Conservation (phyloP, 257 asterid genomes). For the Ilex aquifolium region DNA sequence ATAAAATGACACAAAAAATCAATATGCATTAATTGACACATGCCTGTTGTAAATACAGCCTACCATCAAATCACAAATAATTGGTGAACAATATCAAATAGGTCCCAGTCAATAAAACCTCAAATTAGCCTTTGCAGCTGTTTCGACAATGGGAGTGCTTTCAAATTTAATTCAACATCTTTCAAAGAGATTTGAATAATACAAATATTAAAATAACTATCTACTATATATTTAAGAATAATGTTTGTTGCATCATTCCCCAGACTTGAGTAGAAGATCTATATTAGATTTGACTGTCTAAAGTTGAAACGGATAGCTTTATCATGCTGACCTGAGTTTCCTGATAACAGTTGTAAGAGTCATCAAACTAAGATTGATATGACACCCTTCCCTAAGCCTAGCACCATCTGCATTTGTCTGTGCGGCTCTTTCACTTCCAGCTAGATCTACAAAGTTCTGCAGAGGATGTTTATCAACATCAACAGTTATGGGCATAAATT, state of each 20-base stretch:
- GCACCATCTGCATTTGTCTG: slow-evolving; percentile 94
- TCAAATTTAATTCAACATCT: too few species aligned
- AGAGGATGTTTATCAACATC: slow-evolving; percentile 1
- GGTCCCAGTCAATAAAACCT: too few species aligned
- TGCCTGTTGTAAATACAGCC: too few species aligned
- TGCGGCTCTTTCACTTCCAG: slow-evolving; percentile 93
- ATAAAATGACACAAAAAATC: too few species aligned
- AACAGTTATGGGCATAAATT: not conserved
- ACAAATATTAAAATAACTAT: too few species aligned
- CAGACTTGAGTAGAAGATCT: not conserved
- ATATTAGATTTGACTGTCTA: not conserved
- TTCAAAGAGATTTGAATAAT: too few species aligned
- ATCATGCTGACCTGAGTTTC: slow-evolving; percentile 63
- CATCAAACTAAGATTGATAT: slow-evolving; percentile 94
- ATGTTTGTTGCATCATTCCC: not conserved
- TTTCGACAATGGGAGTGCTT: too few species aligned
- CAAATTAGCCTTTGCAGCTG: too few species aligned
- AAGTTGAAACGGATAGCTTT: slow-evolving; percentile 1
- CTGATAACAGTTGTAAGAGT: slow-evolving; percentile 91
- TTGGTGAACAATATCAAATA: too few species aligned
- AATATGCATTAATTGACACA: too few species aligned
- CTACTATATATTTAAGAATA: too few species aligned
- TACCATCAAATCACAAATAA: too few species aligned
- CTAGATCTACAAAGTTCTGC: slow-evolving; percentile 94
- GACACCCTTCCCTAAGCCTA: slow-evolving; percentile 97